Evolutionary conservation across 805 yeast species (phyloP), one percentile per base, ranked within the genome.

Genomic region (Hanseniaspora pseudoguilliermondii): DNA sequence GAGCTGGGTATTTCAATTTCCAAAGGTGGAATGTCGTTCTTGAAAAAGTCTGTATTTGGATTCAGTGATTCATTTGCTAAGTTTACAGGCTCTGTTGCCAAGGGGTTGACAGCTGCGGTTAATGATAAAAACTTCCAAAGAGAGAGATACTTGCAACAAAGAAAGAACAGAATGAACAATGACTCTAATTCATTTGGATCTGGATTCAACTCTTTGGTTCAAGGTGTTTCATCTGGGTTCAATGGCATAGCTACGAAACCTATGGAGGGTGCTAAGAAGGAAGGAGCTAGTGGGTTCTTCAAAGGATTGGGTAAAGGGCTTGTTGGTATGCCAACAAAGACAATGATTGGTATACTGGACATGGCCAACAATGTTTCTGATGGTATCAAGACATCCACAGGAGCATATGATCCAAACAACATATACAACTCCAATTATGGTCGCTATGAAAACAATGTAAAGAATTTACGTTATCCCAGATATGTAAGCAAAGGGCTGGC

Each of bases 1-100:
- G 99, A 95, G 62, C 72, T 93, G 41, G 97, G 98, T 42, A 86
- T 93, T 57, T 95, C 96, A 3, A 69, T 93, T 46, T 98, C 99
- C 1, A 91, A 89, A 66, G 99, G 99, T 57, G 95, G 97, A 0
- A 71, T 88, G 59, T 86, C 96, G 68, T 93, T 93, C 71, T 75
- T 95, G 65, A 90, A 91, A 66, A 93, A 93, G 71, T 85, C 97
- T 0, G 91, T 93, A 0, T 95, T 86, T 73, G 97, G 98, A 3
- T 76, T 93, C 51, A 85, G 96, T 25, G 97, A 95, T 70, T 87
- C 96, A 61, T 75, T 93, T 69, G 84, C 97, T 3, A 87, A 89
- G 68, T 79, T 95, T 35, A 87, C 97, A 0, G 96, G 96, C 0
- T 86, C 96, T 0, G 73, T 93, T 63, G 95, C 98, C 0, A 93